Evolutionary conservation across 768 basidiomycete species (phyloP).

Genomic region (Lactarius evosmus): DNA sequence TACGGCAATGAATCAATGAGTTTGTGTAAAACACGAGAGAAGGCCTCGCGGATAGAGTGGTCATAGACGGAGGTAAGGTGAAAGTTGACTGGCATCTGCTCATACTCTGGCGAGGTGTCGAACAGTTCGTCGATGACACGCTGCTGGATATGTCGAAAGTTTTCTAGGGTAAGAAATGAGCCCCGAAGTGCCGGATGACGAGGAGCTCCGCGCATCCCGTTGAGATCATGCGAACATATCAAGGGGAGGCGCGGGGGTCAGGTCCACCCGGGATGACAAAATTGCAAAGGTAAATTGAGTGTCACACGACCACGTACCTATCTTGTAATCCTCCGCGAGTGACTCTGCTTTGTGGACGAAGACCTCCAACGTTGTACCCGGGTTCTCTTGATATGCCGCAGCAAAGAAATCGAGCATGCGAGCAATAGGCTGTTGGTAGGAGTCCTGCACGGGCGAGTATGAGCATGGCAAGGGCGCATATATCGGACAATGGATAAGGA

Average conservation of each 20-base stretch:
- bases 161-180: conserved; percentile 50
- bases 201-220: neutral
- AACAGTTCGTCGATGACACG: conserved; percentile 78
- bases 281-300: conserved; percentile 3
- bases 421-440: conserved; percentile 79
- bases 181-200: neutral
- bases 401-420: conserved; percentile 80
- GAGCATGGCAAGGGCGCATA: neutral
- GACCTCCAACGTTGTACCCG: conserved; percentile 76
- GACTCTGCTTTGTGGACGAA: conserved; percentile 96
- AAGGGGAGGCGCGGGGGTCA: neutral
- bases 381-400: conserved; percentile 72
- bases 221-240: conserved; percentile 3
- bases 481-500: conserved; percentile 14
- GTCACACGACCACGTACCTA: conserved; percentile 49
- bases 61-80: conserved; percentile 93
- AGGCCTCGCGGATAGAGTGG: conserved; percentile 86
- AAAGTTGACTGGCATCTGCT: conserved; percentile 78
- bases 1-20: conserved; percentile 81
- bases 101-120: conserved; percentile 73
- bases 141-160: conserved; percentile 87
- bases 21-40: conserved; percentile 86
- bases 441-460: conserved; percentile 48
- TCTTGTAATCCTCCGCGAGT: conserved; percentile 85
- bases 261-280: conserved; percentile 15